Evolutionary conservation across 1,284 basidiomycete genomes (phyloP).

Genomic region (Polyporus tsugae): DNA sequence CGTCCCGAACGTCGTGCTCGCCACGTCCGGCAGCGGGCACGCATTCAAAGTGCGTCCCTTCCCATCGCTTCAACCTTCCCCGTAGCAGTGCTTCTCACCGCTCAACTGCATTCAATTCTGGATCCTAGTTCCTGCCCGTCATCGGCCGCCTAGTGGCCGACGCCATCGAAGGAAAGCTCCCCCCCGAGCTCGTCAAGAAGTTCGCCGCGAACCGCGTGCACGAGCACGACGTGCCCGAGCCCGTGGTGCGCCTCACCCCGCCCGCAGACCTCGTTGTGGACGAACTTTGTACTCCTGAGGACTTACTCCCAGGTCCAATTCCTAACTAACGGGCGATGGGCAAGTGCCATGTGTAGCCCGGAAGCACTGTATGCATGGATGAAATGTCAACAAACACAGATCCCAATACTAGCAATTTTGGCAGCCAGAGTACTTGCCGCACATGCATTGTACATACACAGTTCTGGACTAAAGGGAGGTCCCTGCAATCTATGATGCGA

Average conservation of each 20-base stretch:
- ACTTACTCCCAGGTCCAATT: constrained; percentile 45
- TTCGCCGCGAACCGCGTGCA: constrained; percentile 59
- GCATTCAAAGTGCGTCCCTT: constrained; percentile 72
- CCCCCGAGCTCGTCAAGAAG: constrained; percentile 56
- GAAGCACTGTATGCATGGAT: not conserved
- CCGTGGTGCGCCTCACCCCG: constrained; percentile 33
- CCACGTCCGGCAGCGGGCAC: constrained; percentile 84
- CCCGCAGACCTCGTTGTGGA: constrained; percentile 52
- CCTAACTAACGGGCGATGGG: not conserved
- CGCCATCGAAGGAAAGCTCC: constrained; percentile 70
- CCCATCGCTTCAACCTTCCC: no score
- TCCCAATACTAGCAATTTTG: not conserved
- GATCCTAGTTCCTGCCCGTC: constrained; percentile 78
- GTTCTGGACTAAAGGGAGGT: not conserved
- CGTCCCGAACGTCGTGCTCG: constrained; percentile 68
- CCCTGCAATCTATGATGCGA: not conserved
- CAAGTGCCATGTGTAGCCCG: not conserved
- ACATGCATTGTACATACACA: not conserved
- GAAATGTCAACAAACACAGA: not conserved
- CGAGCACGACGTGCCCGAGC: constrained; percentile 44
- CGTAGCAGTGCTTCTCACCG: not conserved
- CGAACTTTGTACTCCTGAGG: constrained; percentile 58
- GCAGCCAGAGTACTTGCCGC: not conserved
- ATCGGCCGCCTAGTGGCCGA: constrained; percentile 82
- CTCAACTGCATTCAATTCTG: not conserved